Base-by-base conservation (phyloP, 768 basidiomycete genomes). In the Leccinellum albellum region DNA sequence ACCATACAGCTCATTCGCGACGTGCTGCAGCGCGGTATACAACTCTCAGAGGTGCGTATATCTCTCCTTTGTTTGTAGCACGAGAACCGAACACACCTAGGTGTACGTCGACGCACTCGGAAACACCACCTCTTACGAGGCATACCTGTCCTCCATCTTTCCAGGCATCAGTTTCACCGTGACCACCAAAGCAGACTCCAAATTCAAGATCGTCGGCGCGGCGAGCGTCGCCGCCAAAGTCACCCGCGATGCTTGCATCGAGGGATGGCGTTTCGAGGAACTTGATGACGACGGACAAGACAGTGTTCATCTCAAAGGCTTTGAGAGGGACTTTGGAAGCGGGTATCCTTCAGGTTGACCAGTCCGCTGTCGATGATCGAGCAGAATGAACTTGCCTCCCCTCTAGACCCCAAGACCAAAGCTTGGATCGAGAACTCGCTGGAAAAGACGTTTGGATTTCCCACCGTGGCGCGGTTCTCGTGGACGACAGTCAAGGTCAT, bases 211-310 rank as follows among this genome's bases (percentile, higher is more conserved):
- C 58, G 97, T 99, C 57, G 89, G 93, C 21, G 97, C 97, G 6
- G 97, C 96, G 2, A 94, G 91, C 69, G 92, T 98, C n/a, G 94
- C 94, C 3, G 97, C 97, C 2, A 99, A 99, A 74, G 94, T 96
- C 26, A 98, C 95, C 1, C 79, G 96, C 55, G 96, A 98, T 66
- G 85, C 88, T 7, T 94, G 93, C 72, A 78, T 98, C 20, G 88
- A 95, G 58, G 79, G 80, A 3, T 98, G 96, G 96, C 67, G 78
- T 10, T 95, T 87, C 61, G 84, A 90, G 70, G 91, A 92, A 66
- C 76, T 73, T 29, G 66, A 70, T 3, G 62, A 69, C 37, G 54
- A 57, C 6, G 53, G 64, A 33, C 55, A 55, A 47, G 14, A 24
- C 17, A 26, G 24, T 29, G 24, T 32, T 28, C 15, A 49, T 37